Conservation (phyloP, 306 rosid genomes). For the Inga laurina region DNA sequence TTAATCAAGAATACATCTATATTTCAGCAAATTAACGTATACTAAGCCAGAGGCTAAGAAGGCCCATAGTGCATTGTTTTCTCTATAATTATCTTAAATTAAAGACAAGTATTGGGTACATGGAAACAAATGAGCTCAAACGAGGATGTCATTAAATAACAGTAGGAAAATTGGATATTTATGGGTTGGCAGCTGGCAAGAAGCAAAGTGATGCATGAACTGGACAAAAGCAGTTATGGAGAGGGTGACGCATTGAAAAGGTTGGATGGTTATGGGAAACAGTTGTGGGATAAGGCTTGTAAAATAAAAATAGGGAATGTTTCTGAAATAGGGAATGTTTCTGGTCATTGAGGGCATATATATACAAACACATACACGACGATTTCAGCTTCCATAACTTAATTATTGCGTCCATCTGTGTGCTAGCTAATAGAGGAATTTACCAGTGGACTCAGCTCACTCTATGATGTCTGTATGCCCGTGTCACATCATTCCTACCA, state of each 20-base stretch:
- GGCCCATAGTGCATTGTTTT: background rate
- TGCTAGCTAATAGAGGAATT: background rate
- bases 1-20: background rate
- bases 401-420: background rate
- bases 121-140: background rate
- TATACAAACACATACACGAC: background rate
- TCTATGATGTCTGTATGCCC: background rate
- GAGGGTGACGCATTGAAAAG: slow-evolving; percentile 2
- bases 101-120: background rate
- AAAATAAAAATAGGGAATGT: background rate
- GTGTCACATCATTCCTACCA: slow-evolving; percentile 10
- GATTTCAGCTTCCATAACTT: background rate
- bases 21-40: background rate
- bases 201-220: background rate
- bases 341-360: no score
- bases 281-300: background rate
- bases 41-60: background rate
- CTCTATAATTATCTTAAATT: background rate
- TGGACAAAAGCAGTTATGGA: slow-evolving; percentile 12
- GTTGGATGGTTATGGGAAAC: background rate
- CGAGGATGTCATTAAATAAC: background rate
- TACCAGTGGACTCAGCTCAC: slow-evolving; percentile 1
- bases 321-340: background rate
- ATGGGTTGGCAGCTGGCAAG: slow-evolving; percentile 2
- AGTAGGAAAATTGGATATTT: background rate